Evolutionary conservation across 2,329 filamentous ascomycete species (phyloP), one percentile per base, ranked within the genome.

Genomic region (Colletotrichum higginsianum): DNA sequence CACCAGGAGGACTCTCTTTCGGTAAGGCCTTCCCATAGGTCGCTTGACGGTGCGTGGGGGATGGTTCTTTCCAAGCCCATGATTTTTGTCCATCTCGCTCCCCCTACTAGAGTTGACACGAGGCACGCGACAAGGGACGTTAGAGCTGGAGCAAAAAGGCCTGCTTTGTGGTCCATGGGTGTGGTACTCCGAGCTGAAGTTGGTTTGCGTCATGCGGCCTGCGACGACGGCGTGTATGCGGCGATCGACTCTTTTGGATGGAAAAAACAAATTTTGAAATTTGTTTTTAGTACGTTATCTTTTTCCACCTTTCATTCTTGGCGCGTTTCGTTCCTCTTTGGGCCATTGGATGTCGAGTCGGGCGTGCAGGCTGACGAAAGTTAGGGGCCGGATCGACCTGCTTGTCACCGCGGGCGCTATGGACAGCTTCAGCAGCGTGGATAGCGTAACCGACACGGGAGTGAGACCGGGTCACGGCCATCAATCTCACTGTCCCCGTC

Each of bases 331-430:
- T 35, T 35, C 30, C 1, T 35, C 30, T 2, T 35, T 2, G 30
- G 30, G 30, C 30, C 30, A 9, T 9, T 35, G 2, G 8, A 35
- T 35, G 8, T 35, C 30, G 9, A 35, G 8, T 9, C 30, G 8
- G 30, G 30, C 7, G 9, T 9, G 30, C 15, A 13, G 23, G 23
- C 49, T 55, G 13, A 47, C 26, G 8, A 47, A 6, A 3, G 8
- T 23, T 18, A 68, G 76, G 16, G 66, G 68, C 2, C 75, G 76
- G 21, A 75, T 84, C 47, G 84, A 86, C 72, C 79, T 84, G 13
- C 78, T 86, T n/a, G 78, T 84, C 57, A 80, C 84, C 30, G 84
- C 84, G 0, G 84, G 84, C 35, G 75, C 86, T 21, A 82, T 83
- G 75, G 84, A 86, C 76, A 78, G 78, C 26, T 84, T 82, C 73